phyloP scores from a whole-genome alignment of 106 monocot genomes.

The Cymbidium sinense region DNA sequence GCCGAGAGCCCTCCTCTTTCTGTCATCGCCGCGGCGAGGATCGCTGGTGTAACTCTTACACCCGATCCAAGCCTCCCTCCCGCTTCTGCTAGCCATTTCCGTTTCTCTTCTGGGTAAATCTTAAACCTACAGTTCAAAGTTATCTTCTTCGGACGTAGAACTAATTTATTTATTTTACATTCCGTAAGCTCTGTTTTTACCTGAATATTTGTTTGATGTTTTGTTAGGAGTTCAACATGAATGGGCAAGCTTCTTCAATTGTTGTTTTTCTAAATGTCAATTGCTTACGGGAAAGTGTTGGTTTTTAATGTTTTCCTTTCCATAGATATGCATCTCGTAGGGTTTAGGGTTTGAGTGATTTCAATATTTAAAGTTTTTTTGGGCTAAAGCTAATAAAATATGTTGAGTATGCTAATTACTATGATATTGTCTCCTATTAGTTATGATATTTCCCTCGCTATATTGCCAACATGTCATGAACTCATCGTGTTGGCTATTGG shows the following conservation, averaged over 20 bases:
- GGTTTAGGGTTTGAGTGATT: not conserved
- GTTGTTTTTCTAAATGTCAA: not conserved
- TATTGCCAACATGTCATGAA: not conserved
- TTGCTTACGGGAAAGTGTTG: not conserved
- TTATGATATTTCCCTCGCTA: not conserved
- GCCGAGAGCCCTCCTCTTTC: conserved; percentile 7
- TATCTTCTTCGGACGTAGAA: not conserved
- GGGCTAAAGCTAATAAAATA: not conserved
- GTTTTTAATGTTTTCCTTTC: not conserved
- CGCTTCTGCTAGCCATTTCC: not conserved
- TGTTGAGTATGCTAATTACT: not conserved
- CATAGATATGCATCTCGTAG: not conserved
- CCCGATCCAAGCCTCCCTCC: conserved; percentile 7
- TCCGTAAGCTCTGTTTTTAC: not conserved
- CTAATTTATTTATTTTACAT: not conserved
- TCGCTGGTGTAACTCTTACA: not conserved
- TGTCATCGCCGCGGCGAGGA: not conserved
- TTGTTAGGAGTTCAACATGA: not conserved
- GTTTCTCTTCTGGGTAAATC: conserved; percentile 6
- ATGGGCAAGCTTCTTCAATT: not conserved
- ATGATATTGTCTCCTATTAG: not conserved
- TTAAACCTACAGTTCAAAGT: not conserved
- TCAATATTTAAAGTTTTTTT: no score
- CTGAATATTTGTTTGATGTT: not conserved
- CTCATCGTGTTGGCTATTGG: not conserved